Conservation (phyloP, 2,329 filamentous ascomycete genomes). For the Raffaelea albimanens region DNA sequence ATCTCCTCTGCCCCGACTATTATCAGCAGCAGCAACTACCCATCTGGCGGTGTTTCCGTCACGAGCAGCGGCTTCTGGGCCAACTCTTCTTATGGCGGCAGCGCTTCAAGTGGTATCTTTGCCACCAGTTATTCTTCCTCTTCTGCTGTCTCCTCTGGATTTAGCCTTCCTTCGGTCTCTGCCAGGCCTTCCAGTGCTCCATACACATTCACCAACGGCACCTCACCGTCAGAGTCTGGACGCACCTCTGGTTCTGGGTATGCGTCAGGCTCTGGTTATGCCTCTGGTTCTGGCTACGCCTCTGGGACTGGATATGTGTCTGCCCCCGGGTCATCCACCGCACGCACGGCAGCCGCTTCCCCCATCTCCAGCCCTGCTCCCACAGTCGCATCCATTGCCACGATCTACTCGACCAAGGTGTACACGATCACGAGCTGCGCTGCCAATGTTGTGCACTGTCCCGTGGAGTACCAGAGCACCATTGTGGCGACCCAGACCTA, state of each 20-base stretch:
- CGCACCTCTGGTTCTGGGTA: not conserved
- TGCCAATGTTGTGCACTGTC: slow-evolving; percentile 20
- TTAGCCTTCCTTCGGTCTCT: not conserved
- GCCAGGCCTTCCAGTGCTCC: not conserved
- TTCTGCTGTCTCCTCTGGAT: not conserved
- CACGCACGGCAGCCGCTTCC: not conserved
- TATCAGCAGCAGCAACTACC: too few species aligned
- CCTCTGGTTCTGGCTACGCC: not conserved
- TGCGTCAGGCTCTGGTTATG: not conserved
- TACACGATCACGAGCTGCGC: slow-evolving; percentile 22
- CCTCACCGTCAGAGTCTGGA: not conserved
- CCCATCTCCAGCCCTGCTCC: not conserved
- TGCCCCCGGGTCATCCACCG: too few species aligned
- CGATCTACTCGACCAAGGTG: slow-evolving; percentile 15
- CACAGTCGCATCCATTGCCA: slow-evolving; percentile 13
- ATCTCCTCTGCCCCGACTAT: too few species aligned
- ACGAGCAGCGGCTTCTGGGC: not conserved
- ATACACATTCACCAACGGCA: not conserved
- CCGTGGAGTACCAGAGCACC: slow-evolving; percentile 16
- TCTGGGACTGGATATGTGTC: not conserved
- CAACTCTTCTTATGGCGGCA: too few species aligned
- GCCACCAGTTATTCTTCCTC: not conserved
- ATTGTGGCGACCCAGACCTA: slow-evolving; percentile 18
- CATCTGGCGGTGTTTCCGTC: not conserved
- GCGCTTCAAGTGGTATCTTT: too few species aligned